Percentiles rank a stretch among this genome's conserved stretches.
These are phyloP conservation scores for Citeromyces siamensis DNA, from an alignment of 1,139 yeast species.

Conservation along the genomic window DNA sequence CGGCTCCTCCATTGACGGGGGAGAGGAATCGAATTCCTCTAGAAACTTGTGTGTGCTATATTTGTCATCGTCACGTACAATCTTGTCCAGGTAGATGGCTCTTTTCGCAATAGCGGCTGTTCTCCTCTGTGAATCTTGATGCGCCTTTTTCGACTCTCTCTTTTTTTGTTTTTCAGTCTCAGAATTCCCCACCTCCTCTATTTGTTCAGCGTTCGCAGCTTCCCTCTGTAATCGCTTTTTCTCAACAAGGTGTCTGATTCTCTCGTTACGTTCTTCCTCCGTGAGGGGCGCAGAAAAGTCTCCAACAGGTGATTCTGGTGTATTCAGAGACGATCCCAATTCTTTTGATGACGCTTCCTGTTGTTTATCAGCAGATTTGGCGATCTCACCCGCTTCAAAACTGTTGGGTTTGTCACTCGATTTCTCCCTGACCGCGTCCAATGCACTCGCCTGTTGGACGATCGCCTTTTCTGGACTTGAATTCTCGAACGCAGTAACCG, in stretches of 20 bases:
- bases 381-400: no score
- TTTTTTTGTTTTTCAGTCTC: background rate
- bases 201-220: background rate
- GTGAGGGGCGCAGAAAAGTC: constrained; percentile 1
- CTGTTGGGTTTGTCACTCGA: no score
- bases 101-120: constrained; percentile 1
- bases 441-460: no score
- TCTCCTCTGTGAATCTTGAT: background rate
- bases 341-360: background rate
- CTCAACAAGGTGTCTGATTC: background rate
- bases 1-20: constrained; percentile 4
- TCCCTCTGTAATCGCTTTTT: background rate
- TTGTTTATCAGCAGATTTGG: background rate
- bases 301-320: background rate
- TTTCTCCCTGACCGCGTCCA: no score
- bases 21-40: background rate
- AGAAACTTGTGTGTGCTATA: constrained; percentile 2
- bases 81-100: background rate
- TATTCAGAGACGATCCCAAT: background rate
- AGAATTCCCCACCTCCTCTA: background rate
- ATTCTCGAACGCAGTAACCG: no score
- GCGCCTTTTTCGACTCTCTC: background rate
- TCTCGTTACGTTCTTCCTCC: background rate
- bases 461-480: no score
- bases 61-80: constrained; percentile 1